Conservation (phyloP, 371 early-diverging fungal genomes). For the Conidiobolus incongruus region DNA sequence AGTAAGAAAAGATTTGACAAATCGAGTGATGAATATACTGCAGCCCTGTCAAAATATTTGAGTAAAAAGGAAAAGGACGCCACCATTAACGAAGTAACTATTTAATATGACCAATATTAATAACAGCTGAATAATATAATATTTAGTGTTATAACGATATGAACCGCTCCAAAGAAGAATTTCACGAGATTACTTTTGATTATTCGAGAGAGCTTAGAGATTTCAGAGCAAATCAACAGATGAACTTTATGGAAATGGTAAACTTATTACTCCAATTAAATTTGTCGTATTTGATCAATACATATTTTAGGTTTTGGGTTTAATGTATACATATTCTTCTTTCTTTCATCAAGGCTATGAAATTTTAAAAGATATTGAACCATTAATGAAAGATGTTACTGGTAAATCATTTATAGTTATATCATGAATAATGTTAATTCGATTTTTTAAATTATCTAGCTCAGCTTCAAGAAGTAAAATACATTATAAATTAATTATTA, state of each 20-base stretch:
- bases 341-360: slow-evolving; percentile 4
- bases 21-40: slow-evolving; percentile 38
- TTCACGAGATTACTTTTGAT: slow-evolving; percentile 35
- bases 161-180: slow-evolving; percentile 25
- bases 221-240: slow-evolving; percentile 34
- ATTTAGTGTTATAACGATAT: slow-evolving; percentile 13
- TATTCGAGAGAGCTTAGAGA: slow-evolving; percentile 40
- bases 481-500: neutral
- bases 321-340: slow-evolving; percentile 1
- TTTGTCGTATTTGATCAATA: neutral
- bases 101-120: neutral
- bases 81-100: slow-evolving; percentile 23
- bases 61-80: slow-evolving; percentile 30
- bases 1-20: slow-evolving; percentile 31
- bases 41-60: slow-evolving; percentile 28
- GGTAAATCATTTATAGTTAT: slow-evolving; percentile 3
- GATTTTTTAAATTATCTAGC: neutral
- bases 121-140: neutral
- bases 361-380: slow-evolving; percentile 1
- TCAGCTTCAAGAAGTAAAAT: too few relatives aligned
- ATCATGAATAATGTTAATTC: neutral
- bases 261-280: too few relatives aligned
- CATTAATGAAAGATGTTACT: neutral
- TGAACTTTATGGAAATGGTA: slow-evolving; percentile 55
- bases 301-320: neutral